A percentile compares a stretch with the other conserved stretches of the same genome.
Evolutionary conservation across 345 rosid genomes (phyloP).

Genomic region (Kandelia obovata): DNA sequence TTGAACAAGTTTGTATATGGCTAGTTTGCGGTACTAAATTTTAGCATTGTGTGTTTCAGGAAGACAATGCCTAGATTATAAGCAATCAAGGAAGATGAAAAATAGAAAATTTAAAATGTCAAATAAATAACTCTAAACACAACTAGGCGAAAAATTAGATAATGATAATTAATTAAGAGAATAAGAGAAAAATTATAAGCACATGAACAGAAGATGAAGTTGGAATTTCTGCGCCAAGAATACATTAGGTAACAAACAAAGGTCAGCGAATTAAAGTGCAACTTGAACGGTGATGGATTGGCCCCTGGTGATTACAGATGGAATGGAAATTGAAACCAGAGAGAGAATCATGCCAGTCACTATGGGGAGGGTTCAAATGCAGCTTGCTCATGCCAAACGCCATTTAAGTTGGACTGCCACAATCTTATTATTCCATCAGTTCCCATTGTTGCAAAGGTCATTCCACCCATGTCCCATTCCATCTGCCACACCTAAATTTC

Average conservation of each 20-base stretch:
- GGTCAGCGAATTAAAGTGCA: no score
- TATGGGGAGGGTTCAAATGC: conserved; percentile 53
- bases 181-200: no score
- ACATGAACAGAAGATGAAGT: no score
- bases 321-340: not conserved
- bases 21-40: not conserved
- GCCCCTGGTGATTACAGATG: not conserved
- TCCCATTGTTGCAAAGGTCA: conserved; percentile 86
- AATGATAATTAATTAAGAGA: no score
- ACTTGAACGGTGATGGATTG: no score
- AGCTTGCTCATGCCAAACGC: conserved; percentile 84
- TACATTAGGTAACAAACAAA: no score
- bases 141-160: no score
- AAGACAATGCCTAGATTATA: conserved; percentile 23
- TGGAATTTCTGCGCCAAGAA: no score
- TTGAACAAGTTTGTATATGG: not conserved
- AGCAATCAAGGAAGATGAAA: no score
- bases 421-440: conserved; percentile 67
- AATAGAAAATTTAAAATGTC: no score
- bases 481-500: conserved; percentile 76
- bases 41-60: conserved; percentile 11
- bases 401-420: conserved; percentile 93
- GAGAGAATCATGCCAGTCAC: not conserved
- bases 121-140: no score
- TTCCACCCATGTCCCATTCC: conserved; percentile 98